Base-by-base conservation (phyloP, 495 filamentous ascomycete species). In the Rhypophila decipiens region DNA sequence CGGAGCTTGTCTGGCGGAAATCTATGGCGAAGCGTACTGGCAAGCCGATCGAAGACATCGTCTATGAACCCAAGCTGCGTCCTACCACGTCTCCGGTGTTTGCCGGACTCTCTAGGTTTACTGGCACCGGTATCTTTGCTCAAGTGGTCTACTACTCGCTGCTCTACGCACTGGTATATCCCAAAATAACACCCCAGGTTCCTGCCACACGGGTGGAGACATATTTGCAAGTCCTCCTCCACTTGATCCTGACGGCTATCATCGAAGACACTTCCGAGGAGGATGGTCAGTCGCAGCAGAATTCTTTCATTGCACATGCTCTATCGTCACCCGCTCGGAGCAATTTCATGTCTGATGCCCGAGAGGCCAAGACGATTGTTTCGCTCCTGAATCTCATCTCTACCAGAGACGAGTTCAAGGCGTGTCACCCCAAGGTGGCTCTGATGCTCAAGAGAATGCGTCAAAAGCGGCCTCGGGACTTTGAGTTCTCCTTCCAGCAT, bases 81-180 rank as follows among this genome's bases (percentile, higher is more conserved):
- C 78, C 80, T 35, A 89, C 97, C 41, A 66, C 74, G 5, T 79
- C 80, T 0, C 90, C 90, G 10, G 74, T 83, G 1, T 99, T 96
- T 60, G 70, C 78, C 5, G 72, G 83, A 42, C 77, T 97, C 19
- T 67, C 85, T 7, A 68, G 72, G 10, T 96, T 97, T 52, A 96
- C 90, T 2, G 71, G 74, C 50, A 90, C 85, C 5, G 76, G 84
- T 39, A 71, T 97, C 46, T 99, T 99, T 58, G 84, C 85, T 3
- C 91, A 97, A 61, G 79, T 96, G 42, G 81, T 96, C 27, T 91
- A 88, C 63, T 90, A 91, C 64, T 86, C 86, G 31, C 73, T 99
- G 4, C 75, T 85, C 36, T 95, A 91, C 59, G 75, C 83, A 5
- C 67, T 90, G 15, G 76, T 78, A 19, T 81, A 78, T 34, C 76